Conservation (phyloP, 805 yeast species). For the Pichia phayaonensis region DNA sequence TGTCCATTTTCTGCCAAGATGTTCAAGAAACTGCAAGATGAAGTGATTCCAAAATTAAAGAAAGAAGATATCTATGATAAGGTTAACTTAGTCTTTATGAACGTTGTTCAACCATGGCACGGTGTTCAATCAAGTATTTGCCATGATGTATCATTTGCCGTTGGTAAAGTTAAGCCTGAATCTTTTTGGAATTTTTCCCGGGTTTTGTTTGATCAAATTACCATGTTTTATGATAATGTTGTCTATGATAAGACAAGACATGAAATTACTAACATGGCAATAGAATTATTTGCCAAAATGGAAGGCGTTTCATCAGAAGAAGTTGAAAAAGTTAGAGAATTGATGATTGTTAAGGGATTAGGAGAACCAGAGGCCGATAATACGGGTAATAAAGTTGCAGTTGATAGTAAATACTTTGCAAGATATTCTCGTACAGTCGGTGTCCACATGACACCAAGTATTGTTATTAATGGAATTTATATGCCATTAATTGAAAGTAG, state of each 20-base stretch:
- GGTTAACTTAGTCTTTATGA: constrained; percentile 56
- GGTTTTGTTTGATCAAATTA: constrained; percentile 48
- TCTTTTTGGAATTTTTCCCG: constrained; percentile 51
- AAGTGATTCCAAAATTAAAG: constrained; percentile 46
- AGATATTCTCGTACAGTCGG: constrained; percentile 69
- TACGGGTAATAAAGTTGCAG: constrained; percentile 49
- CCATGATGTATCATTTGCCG: constrained; percentile 67
- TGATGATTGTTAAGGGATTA: constrained; percentile 16
- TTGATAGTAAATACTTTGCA: constrained; percentile 67
- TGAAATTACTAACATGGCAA: constrained; percentile 46
- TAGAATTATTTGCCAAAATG: constrained; percentile 34
- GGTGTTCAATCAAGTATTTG: constrained; percentile 52
- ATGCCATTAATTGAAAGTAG: constrained; percentile 55
- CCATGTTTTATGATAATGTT: constrained; percentile 53
- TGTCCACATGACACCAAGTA: constrained; percentile 81
- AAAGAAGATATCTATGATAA: constrained; percentile 35
- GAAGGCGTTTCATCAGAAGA: constrained; percentile 18
- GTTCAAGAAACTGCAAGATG: constrained; percentile 45
- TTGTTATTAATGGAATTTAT: constrained; percentile 59
- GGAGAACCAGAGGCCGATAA: constrained; percentile 34
- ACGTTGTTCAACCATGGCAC: constrained; percentile 91
- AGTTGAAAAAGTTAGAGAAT: constrained; percentile 27
- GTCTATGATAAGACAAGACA: constrained; percentile 46
- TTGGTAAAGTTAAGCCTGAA: constrained; percentile 48
- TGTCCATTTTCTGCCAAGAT: constrained; percentile 70